Base-by-base conservation (phyloP, 768 basidiomycete genomes). In the Phaffia australis region DNA sequence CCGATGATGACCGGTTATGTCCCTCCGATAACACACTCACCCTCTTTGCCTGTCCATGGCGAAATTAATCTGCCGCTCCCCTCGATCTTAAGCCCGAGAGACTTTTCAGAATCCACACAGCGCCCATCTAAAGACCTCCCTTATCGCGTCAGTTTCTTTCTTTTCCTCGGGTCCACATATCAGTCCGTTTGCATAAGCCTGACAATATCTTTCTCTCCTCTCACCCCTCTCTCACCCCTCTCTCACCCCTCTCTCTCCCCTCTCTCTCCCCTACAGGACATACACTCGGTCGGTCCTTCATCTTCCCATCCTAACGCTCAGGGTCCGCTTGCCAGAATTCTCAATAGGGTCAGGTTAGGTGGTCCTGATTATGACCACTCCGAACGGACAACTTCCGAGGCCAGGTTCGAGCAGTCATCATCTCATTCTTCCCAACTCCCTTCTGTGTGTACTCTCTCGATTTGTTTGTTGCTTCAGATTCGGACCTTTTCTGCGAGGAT, bases 291-390 rank as follows among this genome's bases (percentile, higher is more conserved):
- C 19, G 9, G 4, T 54, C 21, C 52, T 30, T 23, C 49, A 25
- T 55, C 8, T 16, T 42, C 35, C 35, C 35, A 42, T 42, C 35
- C 4, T 42, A 42, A 11, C 35, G 35, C 35, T 2, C 35, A 54
- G 21, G 51, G 63, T 2, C 63, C 63, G 16, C 32, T 63, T 0
- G 25, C 49, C 0, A 54, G 29, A n/a, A 55, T 63, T 5, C 63
- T 63, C 3, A 60, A 60, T 25, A n/a, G 59, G 2, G 52, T 27
- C 14, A 51, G 63, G 7, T 1, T 63, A 7, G 23, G 63, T 14
- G 49, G 52, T 1, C 3, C 27, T 15, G 63, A 56, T 11, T 63
- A 63, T 55, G 63, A 63, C 63, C 49, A 56, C 16, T 63, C 63
- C 16, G 63, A 63, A 46, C 51, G 63, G 8, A 29, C 56, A 19